Conservation (phyloP, 2,329 filamentous ascomycete species). For the Epicoccum nigrum region DNA sequence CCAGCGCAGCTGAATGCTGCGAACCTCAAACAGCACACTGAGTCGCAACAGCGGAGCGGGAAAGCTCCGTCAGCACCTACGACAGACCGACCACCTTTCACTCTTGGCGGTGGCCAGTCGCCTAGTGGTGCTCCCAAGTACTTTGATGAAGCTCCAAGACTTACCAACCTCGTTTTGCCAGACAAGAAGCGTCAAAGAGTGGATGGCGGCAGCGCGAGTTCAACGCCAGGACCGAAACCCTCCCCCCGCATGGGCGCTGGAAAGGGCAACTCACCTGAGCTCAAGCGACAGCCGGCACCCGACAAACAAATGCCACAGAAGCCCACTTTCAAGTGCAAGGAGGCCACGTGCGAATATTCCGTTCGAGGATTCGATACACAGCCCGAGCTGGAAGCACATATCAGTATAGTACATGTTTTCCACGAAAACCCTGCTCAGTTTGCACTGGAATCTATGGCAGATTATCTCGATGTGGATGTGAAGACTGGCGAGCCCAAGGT, state of each 20-base stretch:
- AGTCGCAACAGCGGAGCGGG: conserved; percentile 56
- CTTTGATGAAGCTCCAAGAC: conserved; percentile 56
- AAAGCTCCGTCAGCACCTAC: conserved; percentile 57
- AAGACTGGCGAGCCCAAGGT: conserved; percentile 48
- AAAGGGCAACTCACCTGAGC: conserved; percentile 51
- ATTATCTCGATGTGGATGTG: conserved; percentile 57
- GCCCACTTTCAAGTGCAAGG: conserved; percentile 60
- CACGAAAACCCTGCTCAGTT: conserved; percentile 64
- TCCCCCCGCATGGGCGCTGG: conserved; percentile 48
- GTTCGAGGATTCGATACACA: conserved; percentile 62
- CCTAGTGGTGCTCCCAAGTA: conserved; percentile 64
- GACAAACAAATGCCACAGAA: conserved; percentile 53
- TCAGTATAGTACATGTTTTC: conserved; percentile 59
- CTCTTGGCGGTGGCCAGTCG: conserved; percentile 56
- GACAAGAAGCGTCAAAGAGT: conserved; percentile 62
- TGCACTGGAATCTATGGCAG: conserved; percentile 59
- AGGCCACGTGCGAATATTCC: conserved; percentile 60
- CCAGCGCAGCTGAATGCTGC: conserved; percentile 45
- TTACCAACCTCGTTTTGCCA: conserved; percentile 65
- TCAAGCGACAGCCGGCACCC: conserved; percentile 52
- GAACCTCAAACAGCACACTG: conserved; percentile 48
- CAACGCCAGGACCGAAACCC: conserved; percentile 49
- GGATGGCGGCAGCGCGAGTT: conserved; percentile 48
- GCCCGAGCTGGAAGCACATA: conserved; percentile 61
- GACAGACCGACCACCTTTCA: conserved; percentile 60